Evolutionary conservation across 768 basidiomycete species (phyloP), one percentile per base, ranked within the genome.

Genomic region (Boletus rubropictus): DNA sequence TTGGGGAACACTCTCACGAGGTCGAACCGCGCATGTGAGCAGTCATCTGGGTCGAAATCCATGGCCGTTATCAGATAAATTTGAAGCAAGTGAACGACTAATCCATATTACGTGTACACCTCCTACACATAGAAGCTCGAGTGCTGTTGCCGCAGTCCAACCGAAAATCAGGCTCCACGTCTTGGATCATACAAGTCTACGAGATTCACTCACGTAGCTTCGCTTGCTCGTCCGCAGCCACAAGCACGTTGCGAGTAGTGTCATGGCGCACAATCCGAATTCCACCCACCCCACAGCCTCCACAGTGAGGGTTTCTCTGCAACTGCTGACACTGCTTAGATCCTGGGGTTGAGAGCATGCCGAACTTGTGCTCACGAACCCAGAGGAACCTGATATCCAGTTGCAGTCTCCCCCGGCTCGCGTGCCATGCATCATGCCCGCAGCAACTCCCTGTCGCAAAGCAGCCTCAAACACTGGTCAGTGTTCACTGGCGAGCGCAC

Each of bases 211-310:
- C 52, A 74, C 67, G 50, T 63, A 72, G 52, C 62, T 65, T 49
- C 67, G 63, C 53, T 67, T 59, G 32, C 69, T 65, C 35, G 62
- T 56, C 17, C 69, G 68, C 57, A 78, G 61, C 78, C 77, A 79
- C 54, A 74, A 59, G 37, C 79, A 74, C 11, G 85, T 84, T 27
- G 73, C 71, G 5, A 74, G 44, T 35, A 85, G 62, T 7, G 83
- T 79, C 50, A 81, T 45, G 10, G 72, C 44, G 56, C 82, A 82
- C 17, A 89, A 62, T 7, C 73, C 76, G 51, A 87, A 81, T 53
- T 86, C 84, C 41, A 82, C 78, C 86, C 87, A 89, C 5, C 84
- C 85, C 14, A 89, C 60, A 1, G 81, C 81, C 63, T 85, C 83
- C 7, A 87, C 80, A 5, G 86, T 85, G 51, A 88, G 67, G 2